Conservation (phyloP, 2,329 filamentous ascomycete species). For the Pseudocercospora vitis region DNA sequence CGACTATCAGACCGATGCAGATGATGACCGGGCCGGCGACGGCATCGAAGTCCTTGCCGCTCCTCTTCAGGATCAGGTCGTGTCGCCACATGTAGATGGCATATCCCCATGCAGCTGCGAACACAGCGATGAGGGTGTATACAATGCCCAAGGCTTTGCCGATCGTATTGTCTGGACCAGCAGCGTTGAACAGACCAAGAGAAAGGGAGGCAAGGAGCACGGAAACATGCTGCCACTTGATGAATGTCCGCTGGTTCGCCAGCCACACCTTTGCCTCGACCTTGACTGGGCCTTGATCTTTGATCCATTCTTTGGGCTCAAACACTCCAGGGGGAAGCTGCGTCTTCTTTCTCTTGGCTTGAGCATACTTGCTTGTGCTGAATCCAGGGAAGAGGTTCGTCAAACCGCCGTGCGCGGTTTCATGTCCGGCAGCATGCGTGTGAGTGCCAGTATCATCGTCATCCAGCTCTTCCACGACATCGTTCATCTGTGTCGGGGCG, state of each 20-base stretch:
- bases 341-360: slow-evolving; percentile 49
- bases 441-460: slow-evolving; percentile 50
- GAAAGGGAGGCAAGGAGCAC: slow-evolving; percentile 82
- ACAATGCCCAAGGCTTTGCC: slow-evolving; percentile 77
- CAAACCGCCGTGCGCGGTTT: slow-evolving; percentile 56
- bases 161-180: slow-evolving; percentile 69
- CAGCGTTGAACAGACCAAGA: slow-evolving; percentile 84
- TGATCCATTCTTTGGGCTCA: slow-evolving; percentile 84
- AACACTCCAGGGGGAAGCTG: slow-evolving; percentile 82
- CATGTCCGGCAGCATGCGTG: slow-evolving; percentile 29
- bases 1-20: slow-evolving; percentile 73
- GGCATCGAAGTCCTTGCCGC: slow-evolving; percentile 91
- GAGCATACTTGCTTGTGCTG: slow-evolving; percentile 75
- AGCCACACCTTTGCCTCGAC: slow-evolving; percentile 99
- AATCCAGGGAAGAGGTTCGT: slow-evolving; percentile 78
- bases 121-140: slow-evolving; percentile 78
- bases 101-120: slow-evolving; percentile 86
- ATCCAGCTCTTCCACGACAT: slow-evolving; percentile 47
- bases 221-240: slow-evolving; percentile 97
- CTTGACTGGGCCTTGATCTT: slow-evolving; percentile 86
- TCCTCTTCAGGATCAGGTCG: slow-evolving; percentile 77
- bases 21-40: slow-evolving; percentile 80
- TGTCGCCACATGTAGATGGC: slow-evolving; percentile 74
- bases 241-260: slow-evolving; percentile 95
- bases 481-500: slow-evolving; percentile 34